A percentile compares a stretch with the other conserved stretches of the same genome.
These are phyloP conservation scores for Boletus bicolor DNA, from an alignment of 768 basidiomycete genomes.

Conservation along the genomic window DNA sequence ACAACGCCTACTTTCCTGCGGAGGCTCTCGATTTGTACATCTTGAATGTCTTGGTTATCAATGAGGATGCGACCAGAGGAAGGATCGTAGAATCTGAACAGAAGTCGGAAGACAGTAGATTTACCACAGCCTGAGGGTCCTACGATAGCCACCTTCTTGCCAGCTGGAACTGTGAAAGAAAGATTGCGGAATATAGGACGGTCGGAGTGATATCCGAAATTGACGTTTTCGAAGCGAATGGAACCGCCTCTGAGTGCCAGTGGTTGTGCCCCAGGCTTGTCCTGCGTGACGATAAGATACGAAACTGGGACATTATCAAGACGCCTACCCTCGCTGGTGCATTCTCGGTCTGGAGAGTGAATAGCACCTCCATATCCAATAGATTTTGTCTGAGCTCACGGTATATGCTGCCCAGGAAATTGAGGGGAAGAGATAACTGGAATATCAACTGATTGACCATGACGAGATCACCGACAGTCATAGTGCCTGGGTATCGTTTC, in stretches of 20 bases:
- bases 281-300: slow-evolving; percentile 40
- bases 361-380: slow-evolving; percentile 95
- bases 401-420: slow-evolving; percentile 96
- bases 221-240: slow-evolving; percentile 90
- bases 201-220: slow-evolving; percentile 87
- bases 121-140: slow-evolving; percentile 98
- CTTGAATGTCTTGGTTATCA: slow-evolving; percentile 83
- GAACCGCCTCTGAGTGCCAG: slow-evolving; percentile 75
- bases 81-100: slow-evolving; percentile 94
- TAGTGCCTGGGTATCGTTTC: slow-evolving; percentile 59
- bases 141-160: slow-evolving; percentile 95
- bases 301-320: background rate
- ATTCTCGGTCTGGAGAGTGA: slow-evolving; percentile 84
- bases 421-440: slow-evolving; percentile 92
- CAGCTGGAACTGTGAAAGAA: slow-evolving; percentile 89
- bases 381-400: slow-evolving; percentile 95
- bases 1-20: slow-evolving; percentile 85
- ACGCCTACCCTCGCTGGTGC: slow-evolving; percentile 55
- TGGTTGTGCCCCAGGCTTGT: slow-evolving; percentile 63
- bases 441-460: slow-evolving; percentile 99
- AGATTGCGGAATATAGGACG: slow-evolving; percentile 89
- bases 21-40: slow-evolving; percentile 68
- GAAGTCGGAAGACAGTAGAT: slow-evolving; percentile 90
- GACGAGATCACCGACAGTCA: slow-evolving; percentile 97
- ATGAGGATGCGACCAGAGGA: slow-evolving; percentile 74